Percentiles rank a stretch among this genome's conserved stretches.
Evolutionary conservation across 108 stramenopile genomes (phyloP).

Genomic region (Nitzschia sp.): DNA sequence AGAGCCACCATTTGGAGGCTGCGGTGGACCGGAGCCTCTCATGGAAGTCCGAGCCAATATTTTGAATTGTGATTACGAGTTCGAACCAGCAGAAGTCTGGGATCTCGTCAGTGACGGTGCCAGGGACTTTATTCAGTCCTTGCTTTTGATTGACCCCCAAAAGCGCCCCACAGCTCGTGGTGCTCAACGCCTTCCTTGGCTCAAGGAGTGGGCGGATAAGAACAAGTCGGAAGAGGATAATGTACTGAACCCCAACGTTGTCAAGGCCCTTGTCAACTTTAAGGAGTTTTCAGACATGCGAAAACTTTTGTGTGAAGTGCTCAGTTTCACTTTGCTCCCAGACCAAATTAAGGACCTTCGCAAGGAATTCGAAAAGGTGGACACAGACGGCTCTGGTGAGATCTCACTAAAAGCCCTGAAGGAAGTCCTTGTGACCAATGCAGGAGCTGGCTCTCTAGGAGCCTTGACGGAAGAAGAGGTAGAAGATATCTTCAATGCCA

Average conservation of each 20-base stretch:
- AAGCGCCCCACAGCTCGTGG: slow-evolving; percentile 82
- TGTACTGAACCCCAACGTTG: slow-evolving; percentile 72
- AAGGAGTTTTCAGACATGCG: slow-evolving; percentile 88
- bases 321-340: slow-evolving; percentile 85
- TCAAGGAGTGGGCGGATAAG: slow-evolving; percentile 68
- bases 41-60: slow-evolving; percentile 81
- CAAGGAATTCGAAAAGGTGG: slow-evolving; percentile 84
- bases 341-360: slow-evolving; percentile 84
- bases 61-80: slow-evolving; percentile 54
- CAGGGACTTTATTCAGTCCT: slow-evolving; percentile 76
- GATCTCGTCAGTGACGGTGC: slow-evolving; percentile 69
- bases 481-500: slow-evolving; percentile 86
- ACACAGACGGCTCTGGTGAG: slow-evolving; percentile 81
- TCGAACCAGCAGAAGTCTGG: slow-evolving; percentile 82
- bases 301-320: slow-evolving; percentile 82
- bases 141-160: slow-evolving; percentile 85
- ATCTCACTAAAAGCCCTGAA: slow-evolving; percentile 76
- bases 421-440: slow-evolving; percentile 77
- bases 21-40: slow-evolving; percentile 78
- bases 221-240: slow-evolving; percentile 48
- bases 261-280: slow-evolving; percentile 77
- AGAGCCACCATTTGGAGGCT: slow-evolving; percentile 86
- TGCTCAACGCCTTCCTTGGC: slow-evolving; percentile 84
- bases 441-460: slow-evolving; percentile 80
- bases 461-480: slow-evolving; percentile 85